Percentiles rank a stretch among this genome's conserved stretches.
These are phyloP conservation scores for Sclerotinia spermophila DNA, from an alignment of 2,329 filamentous ascomycete species.

Conservation along the genomic window DNA sequence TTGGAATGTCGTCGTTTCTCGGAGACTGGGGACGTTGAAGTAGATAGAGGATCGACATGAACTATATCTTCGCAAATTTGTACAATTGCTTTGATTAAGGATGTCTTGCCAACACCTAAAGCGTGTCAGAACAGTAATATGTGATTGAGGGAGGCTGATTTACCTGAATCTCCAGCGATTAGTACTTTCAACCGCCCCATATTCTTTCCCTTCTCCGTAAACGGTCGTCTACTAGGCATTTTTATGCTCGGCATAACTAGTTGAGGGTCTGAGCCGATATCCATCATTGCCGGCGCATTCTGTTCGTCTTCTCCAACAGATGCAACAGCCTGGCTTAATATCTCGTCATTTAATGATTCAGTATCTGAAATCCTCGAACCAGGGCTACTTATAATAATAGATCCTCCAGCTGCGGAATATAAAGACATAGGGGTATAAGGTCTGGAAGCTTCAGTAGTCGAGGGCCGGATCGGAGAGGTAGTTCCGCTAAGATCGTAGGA, in stretches of 20 bases:
- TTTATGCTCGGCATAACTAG: constrained; percentile 97
- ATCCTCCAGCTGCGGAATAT: constrained; percentile 42
- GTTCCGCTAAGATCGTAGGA: constrained; percentile 38
- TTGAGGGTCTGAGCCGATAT: constrained; percentile 62
- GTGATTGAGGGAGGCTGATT: constrained; percentile 21
- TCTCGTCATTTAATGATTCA: constrained; percentile 47
- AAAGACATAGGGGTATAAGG: constrained; percentile 46
- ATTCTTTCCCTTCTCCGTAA: constrained; percentile 79
- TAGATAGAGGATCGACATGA: constrained; percentile 65
- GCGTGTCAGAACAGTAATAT: constrained; percentile 22
- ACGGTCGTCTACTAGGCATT: constrained; percentile 84
- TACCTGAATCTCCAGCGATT: constrained; percentile 75
- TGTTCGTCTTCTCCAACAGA: constrained; percentile 37
- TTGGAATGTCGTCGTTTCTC: constrained; percentile 32
- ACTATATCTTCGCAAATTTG: constrained; percentile 89
- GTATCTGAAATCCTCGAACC: constrained; percentile 51
- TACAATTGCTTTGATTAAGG: constrained; percentile 81
- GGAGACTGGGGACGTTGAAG: constrained; percentile 34
- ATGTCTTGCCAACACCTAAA: constrained; percentile 80
- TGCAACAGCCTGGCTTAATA: constrained; percentile 38
- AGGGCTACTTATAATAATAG: constrained; percentile 46
- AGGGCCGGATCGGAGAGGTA: constrained; percentile 35
- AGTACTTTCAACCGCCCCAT: constrained; percentile 88
- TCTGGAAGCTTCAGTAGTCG: constrained; percentile 40
- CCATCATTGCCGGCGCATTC: constrained; percentile 45